Evolutionary conservation across 192 early-diverging fungal species (phyloP), one percentile per base, ranked within the genome.

Genomic region (Coemansia sp.): DNA sequence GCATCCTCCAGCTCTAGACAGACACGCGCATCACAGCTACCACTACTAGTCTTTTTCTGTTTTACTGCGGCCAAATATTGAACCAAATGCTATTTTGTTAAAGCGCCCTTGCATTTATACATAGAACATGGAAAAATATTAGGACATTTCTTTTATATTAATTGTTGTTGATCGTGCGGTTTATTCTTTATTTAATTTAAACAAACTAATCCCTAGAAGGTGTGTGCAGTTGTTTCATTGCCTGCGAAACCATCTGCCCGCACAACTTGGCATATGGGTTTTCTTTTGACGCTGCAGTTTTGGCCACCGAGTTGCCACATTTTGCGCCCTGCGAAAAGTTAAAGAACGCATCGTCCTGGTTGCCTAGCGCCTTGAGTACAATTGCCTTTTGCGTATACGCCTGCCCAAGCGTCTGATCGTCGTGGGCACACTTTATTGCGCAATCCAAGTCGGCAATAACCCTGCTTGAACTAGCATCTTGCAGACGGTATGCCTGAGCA

Each of bases 211-310:
- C 32, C 23, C 53, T 24, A 4, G 41, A 45, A 1, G 50, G 50
- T 8, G 18, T 52, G 65, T 64, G 69, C 18, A 86, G 57, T 54
- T 83, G 81, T 1, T 60, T 59, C 84, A 87, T 86, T 2, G 80
- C 73, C 57, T 89, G 84, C 4, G 69, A 57, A 13, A 89, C 83
- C 41, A 87, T 86, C 23, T 74, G 72, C 19, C 83, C 85, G 54
- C 88, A 86, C 35, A 90, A 82, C 59, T 89, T 89, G 14, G 87
- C 87, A 65, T 90, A 90, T 1, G 87, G 89, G 63, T 90, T 90
- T 62, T 88, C 85, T 61, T 82, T 75, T 19, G 87, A 66, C 52
- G 20, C 27, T 12, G 13, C 22, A 7, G 24, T 32, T 24, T 54
- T 54, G 52, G 52, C 52, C 2, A 14, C 27, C 52, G 50, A 19